phyloP scores from a whole-genome alignment of 352 stramenopile species.

The Phytopythium oedochilum region DNA sequence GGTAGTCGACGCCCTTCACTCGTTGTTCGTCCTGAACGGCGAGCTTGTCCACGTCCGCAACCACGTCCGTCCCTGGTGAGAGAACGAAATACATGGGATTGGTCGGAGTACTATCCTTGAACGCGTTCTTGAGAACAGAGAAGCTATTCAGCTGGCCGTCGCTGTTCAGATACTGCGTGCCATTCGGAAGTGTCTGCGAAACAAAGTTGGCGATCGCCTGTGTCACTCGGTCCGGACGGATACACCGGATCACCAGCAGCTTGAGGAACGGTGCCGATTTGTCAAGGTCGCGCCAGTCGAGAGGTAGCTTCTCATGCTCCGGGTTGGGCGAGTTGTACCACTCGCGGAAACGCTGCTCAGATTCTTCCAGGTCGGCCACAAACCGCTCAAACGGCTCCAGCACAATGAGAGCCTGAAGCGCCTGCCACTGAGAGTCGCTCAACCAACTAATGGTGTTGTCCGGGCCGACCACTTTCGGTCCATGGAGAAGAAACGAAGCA shows the following conservation, averaged over 20 bases:
- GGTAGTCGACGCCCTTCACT: constrained; percentile 94
- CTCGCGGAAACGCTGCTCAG: constrained; percentile 86
- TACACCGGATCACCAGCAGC: constrained; percentile 92
- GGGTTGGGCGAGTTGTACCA: constrained; percentile 88
- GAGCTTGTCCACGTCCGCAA: constrained; percentile 94
- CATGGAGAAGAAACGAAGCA: constrained; percentile 77
- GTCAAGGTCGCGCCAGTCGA: constrained; percentile 92
- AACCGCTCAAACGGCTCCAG: constrained; percentile 87
- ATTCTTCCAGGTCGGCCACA: constrained; percentile 84
- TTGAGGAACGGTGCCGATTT: constrained; percentile 89
- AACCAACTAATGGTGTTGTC: constrained; percentile 86
- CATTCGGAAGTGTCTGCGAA: constrained; percentile 59
- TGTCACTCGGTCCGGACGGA: constrained; percentile 93
- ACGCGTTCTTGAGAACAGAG: constrained; percentile 92
- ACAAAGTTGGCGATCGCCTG: constrained; percentile 95
- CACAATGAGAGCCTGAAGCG: constrained; percentile 65
- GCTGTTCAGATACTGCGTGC: constrained; percentile 77
- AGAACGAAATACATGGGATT: constrained; percentile 98
- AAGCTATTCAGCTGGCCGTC: constrained; percentile 93
- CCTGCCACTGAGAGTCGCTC: constrained; percentile 81
- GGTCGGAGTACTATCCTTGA: constrained; percentile 90
- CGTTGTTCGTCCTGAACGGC: constrained; percentile 89
- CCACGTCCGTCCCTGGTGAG: constrained; percentile 95
- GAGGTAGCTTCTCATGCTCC: constrained; percentile 86
- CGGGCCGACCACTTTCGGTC: constrained; percentile 47